Evolutionary conservation across 192 early-diverging fungal species (phyloP), one percentile per base, ranked within the genome.

Genomic region (Dissophora ornata): DNA sequence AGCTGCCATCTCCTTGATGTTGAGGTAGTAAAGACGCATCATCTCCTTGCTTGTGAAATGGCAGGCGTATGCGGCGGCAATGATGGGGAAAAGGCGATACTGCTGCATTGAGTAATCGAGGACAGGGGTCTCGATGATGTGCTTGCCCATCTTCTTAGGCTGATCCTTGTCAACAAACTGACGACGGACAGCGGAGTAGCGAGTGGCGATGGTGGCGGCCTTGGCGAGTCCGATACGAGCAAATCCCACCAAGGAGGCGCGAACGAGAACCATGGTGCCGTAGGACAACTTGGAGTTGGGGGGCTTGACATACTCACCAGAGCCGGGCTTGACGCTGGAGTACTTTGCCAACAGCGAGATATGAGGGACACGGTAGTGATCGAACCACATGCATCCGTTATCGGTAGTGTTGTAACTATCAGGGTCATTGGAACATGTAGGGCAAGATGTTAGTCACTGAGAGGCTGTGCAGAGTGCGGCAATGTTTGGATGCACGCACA

Each of bases 361-460:
- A 41, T 87, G 91, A 21, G 94, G 92, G 65, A 94, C 88, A 32
- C 90, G 92, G 66, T 90, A 89, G 55, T 88, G 88, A 58, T 95
- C 88, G 63, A 96, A 92, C 77, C 91, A 80, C 59, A 96, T 82
- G 79, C 90, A 93, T 47, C 94, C 94, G 65, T 95, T 96, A 82
- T 96, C 94, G 38, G 92, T 88, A 6, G 86, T 71, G 69, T 94
- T 92, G 84, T 89, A 93, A n/a, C 80, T 75, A 30, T 6, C 6
- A 38, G 36, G 42, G 49, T 41, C 42, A 62, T 33, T n/a, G 11
- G 15, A 34, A 57, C 30, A 48, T 62, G 36, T n/a, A n/a, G n/a
- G n/a, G 22, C 26, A 41, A 22, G 1, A 22, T 25, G 25, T 13
- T 9, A 7, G 56, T 24, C 30, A 21, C 28, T 15, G 36, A 38